These are phyloP conservation scores for Aureobasidium melanogenum DNA, from an alignment of 2,329 filamentous ascomycete species.

Conservation along the genomic window DNA sequence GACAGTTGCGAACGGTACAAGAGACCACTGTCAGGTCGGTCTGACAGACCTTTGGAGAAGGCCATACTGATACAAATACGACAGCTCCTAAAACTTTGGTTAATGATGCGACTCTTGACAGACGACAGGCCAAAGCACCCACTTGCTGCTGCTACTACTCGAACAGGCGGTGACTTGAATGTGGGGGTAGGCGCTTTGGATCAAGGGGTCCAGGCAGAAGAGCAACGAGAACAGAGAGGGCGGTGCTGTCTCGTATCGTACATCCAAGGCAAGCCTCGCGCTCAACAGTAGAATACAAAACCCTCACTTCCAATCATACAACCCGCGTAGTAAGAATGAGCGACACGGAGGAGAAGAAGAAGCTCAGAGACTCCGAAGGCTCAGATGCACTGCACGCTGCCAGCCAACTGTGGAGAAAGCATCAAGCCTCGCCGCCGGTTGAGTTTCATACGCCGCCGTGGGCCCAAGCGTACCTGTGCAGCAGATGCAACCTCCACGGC, in stretches of 20 bases:
- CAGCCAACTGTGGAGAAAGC: constrained; percentile 7
- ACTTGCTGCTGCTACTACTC: constrained; percentile 1
- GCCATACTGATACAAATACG: constrained; percentile 43
- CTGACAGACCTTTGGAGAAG: constrained; percentile 53
- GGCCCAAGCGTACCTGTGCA: not conserved
- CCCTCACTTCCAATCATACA: constrained; percentile 5
- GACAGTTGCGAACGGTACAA: constrained; percentile 71
- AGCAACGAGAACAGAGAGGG: not conserved
- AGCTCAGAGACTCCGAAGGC: not conserved
- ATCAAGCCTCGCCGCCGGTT: constrained; percentile 5
- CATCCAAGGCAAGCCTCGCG: constrained; percentile 1
- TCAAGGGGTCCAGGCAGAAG: constrained; percentile 11
- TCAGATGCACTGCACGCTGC: not conserved
- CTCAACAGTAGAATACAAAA: constrained; percentile 8
- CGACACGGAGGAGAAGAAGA: not conserved
- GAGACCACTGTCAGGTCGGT: constrained; percentile 63
- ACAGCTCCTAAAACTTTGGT: not conserved
- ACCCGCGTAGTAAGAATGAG: constrained; percentile 1
- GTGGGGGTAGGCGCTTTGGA: constrained; percentile 7
- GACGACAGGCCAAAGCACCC: not conserved
- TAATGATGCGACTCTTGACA: not conserved
- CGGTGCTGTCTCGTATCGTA: not conserved
- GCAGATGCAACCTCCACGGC: not conserved
- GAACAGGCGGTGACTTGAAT: constrained; percentile 11
- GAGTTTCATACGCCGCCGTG: not conserved